A percentile compares a stretch with the other conserved stretches of the same genome.
These are phyloP conservation scores for Nicotiana rustica DNA, from an alignment of 305 asterid species.

Conservation along the genomic window DNA sequence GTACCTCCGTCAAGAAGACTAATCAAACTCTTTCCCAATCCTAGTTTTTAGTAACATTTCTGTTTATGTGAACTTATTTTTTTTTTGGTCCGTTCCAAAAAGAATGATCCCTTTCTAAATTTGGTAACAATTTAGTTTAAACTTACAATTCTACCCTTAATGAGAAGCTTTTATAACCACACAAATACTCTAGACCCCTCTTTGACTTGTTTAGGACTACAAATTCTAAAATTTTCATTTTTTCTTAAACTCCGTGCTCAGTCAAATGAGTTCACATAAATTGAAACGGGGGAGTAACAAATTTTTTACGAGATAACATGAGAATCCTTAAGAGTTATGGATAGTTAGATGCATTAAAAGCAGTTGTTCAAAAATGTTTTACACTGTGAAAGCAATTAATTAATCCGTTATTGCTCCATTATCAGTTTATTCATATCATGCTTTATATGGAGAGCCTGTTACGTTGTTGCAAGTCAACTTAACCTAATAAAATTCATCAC, in stretches of 20 bases:
- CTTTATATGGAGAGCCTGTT: background rate
- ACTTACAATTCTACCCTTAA: no score
- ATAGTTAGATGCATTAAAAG: background rate
- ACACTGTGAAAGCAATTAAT: background rate
- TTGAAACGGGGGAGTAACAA: no score
- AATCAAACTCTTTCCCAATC: background rate
- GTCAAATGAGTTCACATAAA: no score
- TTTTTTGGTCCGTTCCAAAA: no score
- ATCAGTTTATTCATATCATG: background rate
- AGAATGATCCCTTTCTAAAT: no score
- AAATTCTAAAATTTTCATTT: no score
- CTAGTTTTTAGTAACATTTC: background rate
- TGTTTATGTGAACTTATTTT: no score
- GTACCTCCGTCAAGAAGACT: background rate
- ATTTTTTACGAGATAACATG: background rate
- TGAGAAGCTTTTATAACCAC: no score
- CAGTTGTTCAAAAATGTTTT: background rate
- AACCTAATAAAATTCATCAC: background rate
- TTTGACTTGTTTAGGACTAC: no score
- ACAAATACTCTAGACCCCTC: no score
- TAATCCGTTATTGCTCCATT: background rate
- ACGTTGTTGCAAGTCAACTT: background rate
- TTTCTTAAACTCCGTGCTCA: no score
- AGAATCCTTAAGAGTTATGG: background rate
- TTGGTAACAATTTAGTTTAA: no score